Evolutionary conservation across 2,329 filamentous ascomycete species (phyloP), one percentile per base, ranked within the genome.

Genomic region (Fusarium kyushuense): DNA sequence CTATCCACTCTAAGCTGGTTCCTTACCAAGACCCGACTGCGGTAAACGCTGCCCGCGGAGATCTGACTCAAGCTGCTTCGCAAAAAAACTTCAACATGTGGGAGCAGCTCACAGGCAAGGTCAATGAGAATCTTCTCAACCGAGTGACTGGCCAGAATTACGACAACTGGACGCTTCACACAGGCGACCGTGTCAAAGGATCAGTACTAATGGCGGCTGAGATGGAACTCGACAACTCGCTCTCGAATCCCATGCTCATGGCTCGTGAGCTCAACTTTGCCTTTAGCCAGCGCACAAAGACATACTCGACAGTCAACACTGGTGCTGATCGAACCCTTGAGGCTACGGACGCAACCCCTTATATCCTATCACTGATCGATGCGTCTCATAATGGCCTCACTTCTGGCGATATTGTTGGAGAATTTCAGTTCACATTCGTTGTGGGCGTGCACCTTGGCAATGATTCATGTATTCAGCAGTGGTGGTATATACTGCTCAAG

Each of bases 351-450:
- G 82, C 86, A 1, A 86, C 83, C 1, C 67, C 76, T 11, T 83
- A 86, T 70, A 77, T 89, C 36, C 53, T 75, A 17, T 76, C 79
- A 9, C 70, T 80, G 6, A 76, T 87, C 17, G 72, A 78, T 25
- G 65, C 73, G 11, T 38, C 72, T 4, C 49, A 62, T 17, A 66
- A 67, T 30, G 52, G 70, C 8, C 25, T 78, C 12, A 62, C 58
- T 1, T 79, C 80, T 32, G 77, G 79, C 3, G 83, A 87, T 54
- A 76, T 90, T 27, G 74, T 87, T 7, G 88, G 87, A 46, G 88
- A 90, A 72, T 75, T 90, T 3, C 88, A 90, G 68, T 85, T 90
- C 73, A 82, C 83, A 41, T 90, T 85, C 69, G 71, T 90, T 6
- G 84, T 84, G 0, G 87, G 87, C 36, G 82, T 85, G 73, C 81